Percentiles rank a stretch among this genome's conserved stretches.
Conservation (phyloP, 345 rosid genomes). For the Hibiscus trionum region DNA sequence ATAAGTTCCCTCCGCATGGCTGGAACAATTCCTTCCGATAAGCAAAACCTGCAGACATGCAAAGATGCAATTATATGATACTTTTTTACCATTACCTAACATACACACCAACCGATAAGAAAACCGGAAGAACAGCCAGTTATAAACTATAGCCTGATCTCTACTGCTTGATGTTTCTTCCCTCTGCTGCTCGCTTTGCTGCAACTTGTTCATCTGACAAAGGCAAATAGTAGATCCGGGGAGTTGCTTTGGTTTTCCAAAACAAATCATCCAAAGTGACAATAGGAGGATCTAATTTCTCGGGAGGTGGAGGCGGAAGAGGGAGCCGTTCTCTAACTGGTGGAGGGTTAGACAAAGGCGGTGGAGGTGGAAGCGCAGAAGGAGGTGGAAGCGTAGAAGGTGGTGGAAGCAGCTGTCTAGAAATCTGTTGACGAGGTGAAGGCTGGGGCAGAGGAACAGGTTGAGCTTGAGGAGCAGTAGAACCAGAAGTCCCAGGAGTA, state of each 20-base stretch:
- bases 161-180: slow-evolving; percentile 35
- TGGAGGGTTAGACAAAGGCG: slow-evolving; percentile 41
- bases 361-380: slow-evolving; percentile 53
- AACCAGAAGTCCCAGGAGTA: slow-evolving; percentile 25
- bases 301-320: slow-evolving; percentile 63
- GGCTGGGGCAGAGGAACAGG: slow-evolving; percentile 42
- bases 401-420: slow-evolving; percentile 55
- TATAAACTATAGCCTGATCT: slow-evolving; percentile 20
- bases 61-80: slow-evolving; percentile 30
- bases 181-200: slow-evolving; percentile 48
- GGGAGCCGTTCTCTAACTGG: slow-evolving; percentile 42
- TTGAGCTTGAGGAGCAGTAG: slow-evolving; percentile 20
- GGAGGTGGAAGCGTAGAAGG: slow-evolving; percentile 52
- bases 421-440: slow-evolving; percentile 41
- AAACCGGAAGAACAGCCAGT: slow-evolving; percentile 19
- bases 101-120: slow-evolving; percentile 12
- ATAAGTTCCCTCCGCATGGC: slow-evolving; percentile 21
- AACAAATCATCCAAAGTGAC: slow-evolving; percentile 95
- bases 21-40: slow-evolving; percentile 20
- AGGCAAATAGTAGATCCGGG: slow-evolving; percentile 90
- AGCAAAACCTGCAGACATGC: slow-evolving; percentile 27
- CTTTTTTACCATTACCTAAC: slow-evolving; percentile 30
- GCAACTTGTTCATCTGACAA: slow-evolving; percentile 84
- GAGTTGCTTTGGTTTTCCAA: slow-evolving; percentile 83
- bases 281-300: slow-evolving; percentile 76